These are phyloP conservation scores for Mycena sanguinolenta DNA, from an alignment of 768 basidiomycete species.

Conservation along the genomic window DNA sequence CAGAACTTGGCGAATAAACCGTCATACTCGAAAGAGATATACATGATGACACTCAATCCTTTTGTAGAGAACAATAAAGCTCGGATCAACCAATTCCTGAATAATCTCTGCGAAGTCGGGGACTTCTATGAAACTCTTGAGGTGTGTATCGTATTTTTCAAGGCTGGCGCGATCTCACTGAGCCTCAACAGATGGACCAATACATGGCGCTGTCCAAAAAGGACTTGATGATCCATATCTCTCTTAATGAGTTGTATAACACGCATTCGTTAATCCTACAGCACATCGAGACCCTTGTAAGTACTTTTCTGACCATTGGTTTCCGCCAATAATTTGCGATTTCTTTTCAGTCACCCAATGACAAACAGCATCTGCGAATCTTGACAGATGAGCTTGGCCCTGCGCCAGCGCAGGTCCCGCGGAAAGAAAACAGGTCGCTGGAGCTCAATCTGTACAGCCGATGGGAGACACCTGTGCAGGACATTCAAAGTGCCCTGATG, in stretches of 20 bases:
- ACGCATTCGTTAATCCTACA: constrained; percentile 96
- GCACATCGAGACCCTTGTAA: constrained; percentile 93
- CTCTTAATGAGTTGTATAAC: constrained; percentile 98
- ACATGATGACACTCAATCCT: constrained; percentile 98
- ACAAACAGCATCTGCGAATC: constrained; percentile 97
- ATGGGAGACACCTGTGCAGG: constrained; percentile 99
- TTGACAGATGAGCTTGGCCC: constrained; percentile 96
- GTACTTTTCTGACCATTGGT: constrained; percentile 44
- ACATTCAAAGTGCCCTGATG: constrained; percentile 96
- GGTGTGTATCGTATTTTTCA: constrained; percentile 59
- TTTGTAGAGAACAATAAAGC: constrained; percentile 99
- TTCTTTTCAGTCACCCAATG: constrained; percentile 85
- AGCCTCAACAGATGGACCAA: constrained; percentile 89
- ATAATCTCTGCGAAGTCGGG: constrained; percentile 96
- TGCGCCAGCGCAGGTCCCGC: constrained; percentile 94
- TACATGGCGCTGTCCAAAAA: constrained; percentile 99
- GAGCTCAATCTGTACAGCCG: constrained; percentile 95
- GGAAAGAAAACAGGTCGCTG: constrained; percentile 96
- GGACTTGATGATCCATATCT: constrained; percentile 98
- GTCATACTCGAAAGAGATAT: constrained; percentile 96
- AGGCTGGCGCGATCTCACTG: neutral
- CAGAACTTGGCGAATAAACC: constrained; percentile 99
- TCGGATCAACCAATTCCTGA: constrained; percentile 97
- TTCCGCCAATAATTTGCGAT: constrained; percentile 15
- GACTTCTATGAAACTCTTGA: constrained; percentile 99